These are phyloP conservation scores for Tetramitus jugosus DNA, from an alignment of 208 protist genomes.

Conservation along the genomic window DNA sequence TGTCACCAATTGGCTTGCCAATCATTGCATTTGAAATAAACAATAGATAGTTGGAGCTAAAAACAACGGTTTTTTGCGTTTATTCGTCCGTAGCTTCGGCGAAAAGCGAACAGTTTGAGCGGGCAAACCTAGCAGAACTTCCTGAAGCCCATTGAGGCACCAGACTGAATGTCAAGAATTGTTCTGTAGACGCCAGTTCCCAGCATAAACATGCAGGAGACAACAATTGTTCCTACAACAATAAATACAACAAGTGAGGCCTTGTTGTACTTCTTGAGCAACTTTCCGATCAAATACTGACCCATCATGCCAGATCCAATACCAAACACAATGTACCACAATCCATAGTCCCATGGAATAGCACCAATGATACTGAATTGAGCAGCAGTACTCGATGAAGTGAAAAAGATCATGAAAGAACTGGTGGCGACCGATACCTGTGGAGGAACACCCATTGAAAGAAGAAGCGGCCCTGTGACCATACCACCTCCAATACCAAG, in stretches of 20 bases:
- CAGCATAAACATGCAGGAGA: background rate
- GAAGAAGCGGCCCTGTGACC: conserved; percentile 25
- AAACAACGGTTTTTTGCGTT: too few relatives aligned
- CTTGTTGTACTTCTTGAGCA: conserved; percentile 4
- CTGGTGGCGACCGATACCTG: conserved; percentile 26
- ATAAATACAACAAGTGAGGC: background rate
- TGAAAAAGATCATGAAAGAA: conserved; percentile 21
- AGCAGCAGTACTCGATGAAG: conserved; percentile 7
- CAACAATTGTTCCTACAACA: background rate
- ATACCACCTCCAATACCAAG: conserved; percentile 35
- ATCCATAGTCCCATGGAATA: conserved; percentile 7
- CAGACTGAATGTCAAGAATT: background rate
- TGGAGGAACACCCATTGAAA: conserved; percentile 25
- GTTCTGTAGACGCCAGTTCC: background rate
- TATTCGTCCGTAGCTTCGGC: too few relatives aligned
- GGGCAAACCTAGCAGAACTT: background rate
- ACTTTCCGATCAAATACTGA: background rate
- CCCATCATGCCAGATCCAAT: background rate
- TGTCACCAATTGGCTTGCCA: too few relatives aligned
- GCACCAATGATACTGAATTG: conserved; percentile 10
- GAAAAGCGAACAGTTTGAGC: too few relatives aligned
- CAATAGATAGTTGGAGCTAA: too few relatives aligned
- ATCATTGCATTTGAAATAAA: too few relatives aligned
- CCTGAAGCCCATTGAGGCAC: background rate
- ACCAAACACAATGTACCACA: background rate